Percentiles rank a stretch among this genome's conserved stretches.
Conservation (phyloP, 805 yeast genomes). For the Blastobotrys americana region DNA sequence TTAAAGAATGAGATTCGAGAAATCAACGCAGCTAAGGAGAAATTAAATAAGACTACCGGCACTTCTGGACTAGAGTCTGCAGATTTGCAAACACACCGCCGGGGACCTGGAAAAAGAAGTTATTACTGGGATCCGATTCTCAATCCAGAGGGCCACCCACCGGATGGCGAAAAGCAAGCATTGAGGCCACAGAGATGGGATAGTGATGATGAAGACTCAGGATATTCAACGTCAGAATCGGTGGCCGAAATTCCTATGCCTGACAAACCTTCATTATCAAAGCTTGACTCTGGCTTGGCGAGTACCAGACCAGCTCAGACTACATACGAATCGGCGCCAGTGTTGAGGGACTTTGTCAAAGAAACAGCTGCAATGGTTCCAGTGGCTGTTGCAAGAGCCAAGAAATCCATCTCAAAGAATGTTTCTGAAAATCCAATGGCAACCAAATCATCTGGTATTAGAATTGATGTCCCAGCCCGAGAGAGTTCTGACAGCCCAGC, state of each 20-base stretch:
- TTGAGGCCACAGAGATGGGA: slow-evolving; percentile 12
- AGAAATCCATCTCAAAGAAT: too few species aligned
- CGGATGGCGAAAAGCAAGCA: slow-evolving; percentile 17
- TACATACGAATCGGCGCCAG: slow-evolving; percentile 22
- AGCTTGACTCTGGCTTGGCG: slow-evolving; percentile 3
- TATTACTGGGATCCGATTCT: slow-evolving; percentile 24
- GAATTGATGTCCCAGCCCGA: too few species aligned
- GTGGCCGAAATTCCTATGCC: slow-evolving; percentile 31
- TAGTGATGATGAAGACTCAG: slow-evolving; percentile 23
- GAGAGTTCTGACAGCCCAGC: too few species aligned
- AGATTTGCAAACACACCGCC: slow-evolving; percentile 3
- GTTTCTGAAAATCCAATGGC: too few species aligned
- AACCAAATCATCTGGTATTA: too few species aligned
- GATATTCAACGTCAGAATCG: slow-evolving; percentile 14
- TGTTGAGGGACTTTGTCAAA: slow-evolving; percentile 19
- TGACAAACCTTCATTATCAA: slow-evolving; percentile 16
- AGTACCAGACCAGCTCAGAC: slow-evolving; percentile 11
- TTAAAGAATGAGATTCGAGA: slow-evolving; percentile 17
- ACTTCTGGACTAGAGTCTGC: not conserved
- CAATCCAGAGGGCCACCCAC: slow-evolving; percentile 24
- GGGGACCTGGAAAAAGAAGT: slow-evolving; percentile 21
- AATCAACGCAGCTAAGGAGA: slow-evolving; percentile 9
- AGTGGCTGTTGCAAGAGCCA: slow-evolving; percentile 12
- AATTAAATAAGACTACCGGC: not conserved
- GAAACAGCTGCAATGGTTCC: slow-evolving; percentile 20